phyloP scores from a whole-genome alignment of 2,329 filamentous ascomycete genomes.

The Aureobasidium lini region DNA sequence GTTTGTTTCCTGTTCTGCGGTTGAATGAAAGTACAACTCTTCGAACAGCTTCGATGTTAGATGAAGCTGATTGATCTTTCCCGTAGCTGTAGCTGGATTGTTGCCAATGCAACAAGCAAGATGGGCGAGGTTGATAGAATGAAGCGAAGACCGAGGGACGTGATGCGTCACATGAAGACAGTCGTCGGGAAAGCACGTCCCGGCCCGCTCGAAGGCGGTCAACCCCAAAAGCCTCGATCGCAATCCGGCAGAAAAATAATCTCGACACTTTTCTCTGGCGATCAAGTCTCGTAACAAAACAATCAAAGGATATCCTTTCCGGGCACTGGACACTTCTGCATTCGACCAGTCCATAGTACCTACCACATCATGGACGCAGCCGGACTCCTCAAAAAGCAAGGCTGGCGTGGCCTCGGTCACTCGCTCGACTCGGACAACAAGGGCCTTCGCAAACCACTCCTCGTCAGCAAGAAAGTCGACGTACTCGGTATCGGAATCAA shows the following conservation, averaged over 20 bases:
- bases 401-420: conserved; percentile 84
- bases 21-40: too few species aligned
- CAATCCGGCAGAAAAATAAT: conserved; percentile 1
- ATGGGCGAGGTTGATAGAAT: not conserved
- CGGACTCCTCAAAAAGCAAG: conserved; percentile 74
- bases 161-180: not conserved
- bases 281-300: not conserved
- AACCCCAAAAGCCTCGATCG: not conserved
- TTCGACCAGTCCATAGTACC: not conserved
- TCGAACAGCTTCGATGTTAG: too few species aligned
- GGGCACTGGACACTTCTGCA: not conserved
- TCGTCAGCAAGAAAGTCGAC: conserved; percentile 76
- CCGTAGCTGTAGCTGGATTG: too few species aligned
- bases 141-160: not conserved
- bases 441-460: conserved; percentile 74
- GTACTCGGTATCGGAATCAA: conserved; percentile 75
- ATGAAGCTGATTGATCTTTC: too few species aligned
- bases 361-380: conserved; percentile 64
- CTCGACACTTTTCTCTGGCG: not conserved
- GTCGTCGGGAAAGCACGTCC: not conserved
- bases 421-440: conserved; percentile 69
- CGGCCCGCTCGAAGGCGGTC: conserved; percentile 1
- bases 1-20: too few species aligned
- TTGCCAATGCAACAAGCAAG: too few species aligned
- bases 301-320: not conserved